Conservation (phyloP, 2,329 filamentous ascomycete species). For the Neonectria ditissima region DNA sequence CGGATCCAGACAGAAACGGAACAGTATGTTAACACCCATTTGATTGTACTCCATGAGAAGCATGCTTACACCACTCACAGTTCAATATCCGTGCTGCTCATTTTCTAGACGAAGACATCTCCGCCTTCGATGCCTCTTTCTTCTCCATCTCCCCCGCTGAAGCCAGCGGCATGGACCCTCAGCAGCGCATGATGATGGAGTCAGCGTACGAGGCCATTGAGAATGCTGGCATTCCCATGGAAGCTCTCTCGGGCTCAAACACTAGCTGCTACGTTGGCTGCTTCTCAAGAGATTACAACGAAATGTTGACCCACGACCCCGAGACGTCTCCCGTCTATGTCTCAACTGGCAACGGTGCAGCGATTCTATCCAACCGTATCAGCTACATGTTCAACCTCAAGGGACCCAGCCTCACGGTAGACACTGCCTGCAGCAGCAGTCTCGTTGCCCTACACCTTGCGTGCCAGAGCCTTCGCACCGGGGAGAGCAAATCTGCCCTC, state of each 20-base stretch:
- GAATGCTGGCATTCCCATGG: slow-evolving; percentile 45
- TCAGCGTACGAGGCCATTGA: slow-evolving; percentile 31
- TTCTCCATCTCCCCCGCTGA: slow-evolving; percentile 38
- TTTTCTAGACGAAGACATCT: slow-evolving; percentile 19
- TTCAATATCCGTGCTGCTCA: slow-evolving; percentile 14
- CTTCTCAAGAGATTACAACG: slow-evolving; percentile 24
- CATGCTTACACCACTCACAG: neutral
- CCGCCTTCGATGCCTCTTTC: slow-evolving; percentile 34
- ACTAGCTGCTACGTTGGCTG: slow-evolving; percentile 23
- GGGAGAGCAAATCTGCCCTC: slow-evolving; percentile 38
- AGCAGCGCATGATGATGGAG: slow-evolving; percentile 38
- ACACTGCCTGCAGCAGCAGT: slow-evolving; percentile 21
- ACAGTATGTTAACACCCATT: neutral
- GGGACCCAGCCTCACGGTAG: slow-evolving; percentile 13
- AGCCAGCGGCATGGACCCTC: slow-evolving; percentile 39
- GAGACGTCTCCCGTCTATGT: slow-evolving; percentile 11
- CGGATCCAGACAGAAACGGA: slow-evolving; percentile 18
- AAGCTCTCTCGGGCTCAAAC: slow-evolving; percentile 9
- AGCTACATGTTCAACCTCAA: slow-evolving; percentile 23
- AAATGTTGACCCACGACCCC: slow-evolving; percentile 20
- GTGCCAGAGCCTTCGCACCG: slow-evolving; percentile 24
- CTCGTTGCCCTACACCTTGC: slow-evolving; percentile 28
- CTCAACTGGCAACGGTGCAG: slow-evolving; percentile 15
- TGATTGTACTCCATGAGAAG: too few relatives aligned
- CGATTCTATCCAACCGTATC: slow-evolving; percentile 21